Conservation (phyloP, 164 flowering plant genomes). For the Umbilicus rupestris region DNA sequence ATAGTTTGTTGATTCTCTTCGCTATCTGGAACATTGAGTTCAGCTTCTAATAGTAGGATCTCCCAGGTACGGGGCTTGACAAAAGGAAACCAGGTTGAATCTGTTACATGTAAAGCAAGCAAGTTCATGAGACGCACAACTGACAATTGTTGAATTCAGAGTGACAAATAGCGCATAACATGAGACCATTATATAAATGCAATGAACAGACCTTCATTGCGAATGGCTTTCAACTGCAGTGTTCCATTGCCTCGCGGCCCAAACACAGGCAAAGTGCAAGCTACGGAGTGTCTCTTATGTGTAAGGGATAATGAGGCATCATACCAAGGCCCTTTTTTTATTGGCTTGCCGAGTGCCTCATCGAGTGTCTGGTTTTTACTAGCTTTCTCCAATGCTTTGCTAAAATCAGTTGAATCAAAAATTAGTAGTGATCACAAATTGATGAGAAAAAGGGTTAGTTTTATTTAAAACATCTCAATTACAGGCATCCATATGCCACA, state of each 20-base stretch:
- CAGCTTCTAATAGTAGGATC: slow-evolving; percentile 75
- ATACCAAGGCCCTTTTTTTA: slow-evolving; percentile 82
- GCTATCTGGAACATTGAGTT: slow-evolving; percentile 21
- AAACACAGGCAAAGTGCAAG: slow-evolving; percentile 85
- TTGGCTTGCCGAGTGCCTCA: slow-evolving; percentile 78
- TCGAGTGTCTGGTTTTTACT: slow-evolving; percentile 42
- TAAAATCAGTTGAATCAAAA: background rate
- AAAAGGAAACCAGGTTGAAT: slow-evolving; percentile 40
- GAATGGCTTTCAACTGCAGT: slow-evolving; percentile 71
- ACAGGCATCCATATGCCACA: background rate
- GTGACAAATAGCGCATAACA: background rate
- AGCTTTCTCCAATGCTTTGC: slow-evolving; percentile 43
- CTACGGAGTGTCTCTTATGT: slow-evolving; percentile 72
- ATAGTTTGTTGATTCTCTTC: background rate
- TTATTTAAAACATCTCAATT: background rate
- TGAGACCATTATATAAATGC: background rate
- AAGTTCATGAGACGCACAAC: background rate
- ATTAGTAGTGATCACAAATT: background rate
- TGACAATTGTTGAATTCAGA: background rate
- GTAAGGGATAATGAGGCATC: slow-evolving; percentile 82
- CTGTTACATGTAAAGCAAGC: slow-evolving; percentile 21
- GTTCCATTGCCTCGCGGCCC: slow-evolving; percentile 87
- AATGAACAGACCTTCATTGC: slow-evolving; percentile 50
- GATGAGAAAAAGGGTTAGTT: background rate
- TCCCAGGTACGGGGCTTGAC: slow-evolving; percentile 62